Base-by-base conservation (phyloP, 768 basidiomycete species). In the Lentinula raphanica region DNA sequence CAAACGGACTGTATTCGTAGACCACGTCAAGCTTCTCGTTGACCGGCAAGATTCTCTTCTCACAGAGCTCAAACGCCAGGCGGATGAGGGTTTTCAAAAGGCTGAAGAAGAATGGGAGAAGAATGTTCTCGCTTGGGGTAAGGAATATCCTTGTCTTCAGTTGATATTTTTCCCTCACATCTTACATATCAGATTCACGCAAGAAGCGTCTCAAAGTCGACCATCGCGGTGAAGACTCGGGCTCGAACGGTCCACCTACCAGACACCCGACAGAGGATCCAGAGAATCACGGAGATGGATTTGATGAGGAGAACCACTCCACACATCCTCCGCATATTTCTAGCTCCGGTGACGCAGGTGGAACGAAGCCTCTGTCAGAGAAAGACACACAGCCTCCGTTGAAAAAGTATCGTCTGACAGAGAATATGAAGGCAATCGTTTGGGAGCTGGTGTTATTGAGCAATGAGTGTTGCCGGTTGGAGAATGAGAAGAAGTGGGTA, bases 381-480 rank as follows among this genome's bases (percentile, higher is more conserved):
- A 55, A 55, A 48, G 59, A 67, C 58, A 40, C 77, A 15, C 85
- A 88, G 39, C 84, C 88, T 42, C 92, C 93, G 0, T 74, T 77
- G 64, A 88, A 88, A 73, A 86, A 85, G 70, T 96, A 88, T 68
- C 73, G 86, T 4, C 72, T 93, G 75, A 91, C 88, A 38, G 93
- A 94, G 58, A 68, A 69, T 59, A 91, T 95, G 89, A 90, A 91
- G 75, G 70, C 69, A 39, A 80, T 84, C 28, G 82, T 94, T 61
- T 94, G 90, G 90, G 80, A 87, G 68, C 75, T 93, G 6, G 89
- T 92, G 55, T 76, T 85, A 67, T 66, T 94, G 58, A 92, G 90
- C 67, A 92, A 93, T 65, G 89, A 92, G 73, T 86, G 86, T 56
- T 91, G 88, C 71, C 76, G 88, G 59, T 27, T 78, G 67, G 77